These are phyloP conservation scores for Lenwebbia sp. DNA, from an alignment of 345 rosid species.

Conservation along the genomic window DNA sequence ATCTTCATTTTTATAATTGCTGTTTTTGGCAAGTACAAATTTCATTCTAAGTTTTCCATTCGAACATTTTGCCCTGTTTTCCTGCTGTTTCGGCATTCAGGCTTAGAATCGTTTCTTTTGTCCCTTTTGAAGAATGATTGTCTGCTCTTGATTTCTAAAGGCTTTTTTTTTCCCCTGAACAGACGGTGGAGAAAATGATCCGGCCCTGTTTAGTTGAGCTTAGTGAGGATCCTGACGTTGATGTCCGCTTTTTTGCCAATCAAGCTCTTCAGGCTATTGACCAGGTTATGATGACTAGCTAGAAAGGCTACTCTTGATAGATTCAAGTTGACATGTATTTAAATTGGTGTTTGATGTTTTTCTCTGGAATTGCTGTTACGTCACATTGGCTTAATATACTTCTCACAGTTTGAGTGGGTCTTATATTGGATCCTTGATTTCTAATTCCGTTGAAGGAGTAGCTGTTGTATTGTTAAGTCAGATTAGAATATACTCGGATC, in stretches of 20 bases:
- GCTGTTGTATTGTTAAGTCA: background rate
- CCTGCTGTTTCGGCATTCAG: background rate
- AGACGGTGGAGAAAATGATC: conserved; percentile 76
- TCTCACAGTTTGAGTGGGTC: background rate
- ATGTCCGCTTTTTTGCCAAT: conserved; percentile 75
- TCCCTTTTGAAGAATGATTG: background rate
- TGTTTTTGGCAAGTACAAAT: background rate
- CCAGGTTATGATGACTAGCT: conserved; percentile 69
- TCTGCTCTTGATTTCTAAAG: background rate
- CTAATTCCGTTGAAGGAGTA: background rate
- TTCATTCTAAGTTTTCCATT: background rate
- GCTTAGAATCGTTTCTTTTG: background rate
- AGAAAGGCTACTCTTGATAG: conserved; percentile 6
- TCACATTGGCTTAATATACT: background rate
- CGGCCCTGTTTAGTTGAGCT: conserved; percentile 77
- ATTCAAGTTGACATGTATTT: background rate
- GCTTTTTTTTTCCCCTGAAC: background rate
- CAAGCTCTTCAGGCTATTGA: conserved; percentile 79
- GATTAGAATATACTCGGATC: background rate
- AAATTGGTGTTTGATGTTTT: background rate
- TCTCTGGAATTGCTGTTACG: background rate
- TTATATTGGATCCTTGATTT: background rate
- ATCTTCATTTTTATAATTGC: background rate
- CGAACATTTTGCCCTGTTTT: background rate
- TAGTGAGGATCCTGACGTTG: conserved; percentile 88